These are phyloP conservation scores for Alternaria infectoria DNA, from an alignment of 2,329 filamentous ascomycete genomes.

Conservation along the genomic window DNA sequence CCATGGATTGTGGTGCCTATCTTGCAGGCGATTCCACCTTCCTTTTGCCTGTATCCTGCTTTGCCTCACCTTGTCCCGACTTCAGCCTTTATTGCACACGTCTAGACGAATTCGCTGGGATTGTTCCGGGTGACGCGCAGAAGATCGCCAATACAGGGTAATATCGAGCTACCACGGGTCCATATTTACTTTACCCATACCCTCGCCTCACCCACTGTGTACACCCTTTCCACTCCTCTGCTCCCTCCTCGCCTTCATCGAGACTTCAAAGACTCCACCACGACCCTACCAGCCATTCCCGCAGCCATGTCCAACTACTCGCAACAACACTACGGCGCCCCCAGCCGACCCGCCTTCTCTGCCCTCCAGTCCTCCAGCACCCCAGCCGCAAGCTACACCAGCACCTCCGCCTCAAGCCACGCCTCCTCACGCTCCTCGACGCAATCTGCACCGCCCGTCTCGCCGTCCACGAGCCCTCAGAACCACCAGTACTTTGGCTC, in stretches of 20 bases:
- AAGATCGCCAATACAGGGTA: conserved; percentile 19
- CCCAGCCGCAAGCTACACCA: conserved; percentile 48
- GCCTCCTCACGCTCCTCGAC: conserved; percentile 39
- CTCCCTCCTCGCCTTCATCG: background rate
- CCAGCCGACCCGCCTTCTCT: conserved; percentile 44
- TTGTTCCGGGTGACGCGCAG: conserved; percentile 17
- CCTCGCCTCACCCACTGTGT: conserved; percentile 11
- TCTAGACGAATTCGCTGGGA: conserved; percentile 8
- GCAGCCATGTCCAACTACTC: conserved; percentile 26
- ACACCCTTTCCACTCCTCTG: background rate
- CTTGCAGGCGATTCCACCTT: background rate
- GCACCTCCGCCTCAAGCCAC: conserved; percentile 51
- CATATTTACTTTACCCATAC: conserved; percentile 24
- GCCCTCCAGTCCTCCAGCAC: conserved; percentile 42
- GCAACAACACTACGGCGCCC: conserved; percentile 25
- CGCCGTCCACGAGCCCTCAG: conserved; percentile 42
- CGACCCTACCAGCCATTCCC: background rate
- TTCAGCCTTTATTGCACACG: conserved; percentile 15
- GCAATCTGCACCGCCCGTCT: conserved; percentile 42
- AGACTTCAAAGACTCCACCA: background rate
- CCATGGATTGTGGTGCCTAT: conserved; percentile 10
- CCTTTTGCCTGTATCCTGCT: conserved; percentile 10
- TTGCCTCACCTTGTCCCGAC: conserved; percentile 2
- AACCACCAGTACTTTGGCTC: conserved; percentile 44
- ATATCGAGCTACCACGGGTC: conserved; percentile 27